A percentile compares a stretch with the other conserved stretches of the same genome.
These are phyloP conservation scores for Tephrocybe rancida DNA, from an alignment of 768 basidiomycete species.

Conservation along the genomic window DNA sequence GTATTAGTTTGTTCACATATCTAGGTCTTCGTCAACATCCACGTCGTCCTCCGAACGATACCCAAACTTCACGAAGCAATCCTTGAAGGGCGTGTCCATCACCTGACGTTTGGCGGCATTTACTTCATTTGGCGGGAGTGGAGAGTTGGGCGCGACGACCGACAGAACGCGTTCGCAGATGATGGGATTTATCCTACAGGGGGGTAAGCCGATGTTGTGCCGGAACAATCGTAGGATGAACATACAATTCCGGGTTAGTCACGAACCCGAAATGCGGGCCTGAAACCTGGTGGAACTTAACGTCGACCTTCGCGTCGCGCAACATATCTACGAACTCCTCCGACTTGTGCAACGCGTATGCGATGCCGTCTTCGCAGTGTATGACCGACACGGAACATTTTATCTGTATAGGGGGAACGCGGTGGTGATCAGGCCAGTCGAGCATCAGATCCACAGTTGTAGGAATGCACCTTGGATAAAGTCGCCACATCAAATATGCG, in stretches of 20 bases:
- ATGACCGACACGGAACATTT: conserved; percentile 30
- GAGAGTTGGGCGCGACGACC: not conserved
- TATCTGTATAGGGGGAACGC: conserved; percentile 16
- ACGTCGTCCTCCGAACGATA: conserved; percentile 5
- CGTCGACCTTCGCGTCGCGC: conserved; percentile 17
- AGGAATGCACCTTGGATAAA: conserved; percentile 22
- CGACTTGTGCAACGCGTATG: conserved; percentile 25
- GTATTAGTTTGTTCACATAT: no score
- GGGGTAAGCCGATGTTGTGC: not conserved
- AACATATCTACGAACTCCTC: conserved; percentile 22
- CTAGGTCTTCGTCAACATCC: conserved; percentile 3
- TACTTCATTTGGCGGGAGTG: not conserved
- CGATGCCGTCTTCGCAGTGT: conserved; percentile 30
- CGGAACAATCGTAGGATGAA: not conserved
- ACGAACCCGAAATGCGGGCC: conserved; percentile 32
- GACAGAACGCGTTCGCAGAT: conserved; percentile 5
- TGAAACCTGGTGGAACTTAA: conserved; percentile 22
- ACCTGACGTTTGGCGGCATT: not conserved
- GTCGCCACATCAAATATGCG: conserved; percentile 10
- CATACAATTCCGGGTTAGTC: conserved; percentile 25
- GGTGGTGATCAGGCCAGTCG: not conserved
- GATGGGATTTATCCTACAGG: conserved; percentile 10
- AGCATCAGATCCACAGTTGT: no score
- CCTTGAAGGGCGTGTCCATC: conserved; percentile 5
- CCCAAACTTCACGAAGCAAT: not conserved